Percentiles rank a stretch among this genome's conserved stretches.
These are phyloP conservation scores for Microbotryomycetes sp. DNA, from an alignment of 1,284 basidiomycete species.

Conservation along the genomic window DNA sequence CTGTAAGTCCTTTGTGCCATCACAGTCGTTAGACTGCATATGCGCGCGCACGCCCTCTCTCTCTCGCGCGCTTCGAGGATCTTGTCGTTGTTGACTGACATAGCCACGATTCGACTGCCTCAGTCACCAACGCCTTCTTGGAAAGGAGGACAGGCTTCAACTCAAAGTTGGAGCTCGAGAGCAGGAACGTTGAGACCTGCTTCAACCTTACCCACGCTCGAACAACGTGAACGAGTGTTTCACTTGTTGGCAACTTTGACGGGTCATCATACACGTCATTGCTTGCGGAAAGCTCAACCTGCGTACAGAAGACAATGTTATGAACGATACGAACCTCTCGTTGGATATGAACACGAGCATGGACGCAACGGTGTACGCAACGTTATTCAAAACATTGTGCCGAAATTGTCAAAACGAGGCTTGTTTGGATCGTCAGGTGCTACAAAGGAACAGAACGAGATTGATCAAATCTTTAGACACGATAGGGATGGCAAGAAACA, in stretches of 20 bases:
- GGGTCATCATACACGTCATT: conserved; percentile 83
- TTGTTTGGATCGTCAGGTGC: conserved; percentile 26
- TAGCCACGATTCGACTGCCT: neutral
- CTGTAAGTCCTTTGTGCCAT: conserved; percentile 10
- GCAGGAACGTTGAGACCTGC: neutral
- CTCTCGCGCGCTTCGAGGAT: neutral
- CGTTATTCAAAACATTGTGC: conserved; percentile 28
- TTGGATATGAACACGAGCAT: conserved; percentile 58
- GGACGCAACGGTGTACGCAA: conserved; percentile 19
- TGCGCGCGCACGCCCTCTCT: neutral
- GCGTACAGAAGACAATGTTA: conserved; percentile 74
- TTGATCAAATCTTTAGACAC: conserved; percentile 39
- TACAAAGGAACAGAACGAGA: conserved; percentile 39
- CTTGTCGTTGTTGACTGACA: neutral
- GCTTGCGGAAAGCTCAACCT: conserved; percentile 72
- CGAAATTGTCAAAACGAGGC: conserved; percentile 25
- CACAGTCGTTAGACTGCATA: too few species aligned
- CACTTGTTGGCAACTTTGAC: conserved; percentile 77
- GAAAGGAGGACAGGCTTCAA: conserved; percentile 32
- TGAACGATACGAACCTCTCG: conserved; percentile 72
- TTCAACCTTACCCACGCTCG: conserved; percentile 40
- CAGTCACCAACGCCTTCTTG: conserved; percentile 16
- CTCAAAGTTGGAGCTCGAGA: conserved; percentile 6
- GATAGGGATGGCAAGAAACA: conserved; percentile 21
- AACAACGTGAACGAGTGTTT: conserved; percentile 75